Percentiles rank a stretch among this genome's conserved stretches.
These are phyloP conservation scores for Globisporangium uncinulatum DNA, from an alignment of 352 stramenopile species.

Conservation along the genomic window DNA sequence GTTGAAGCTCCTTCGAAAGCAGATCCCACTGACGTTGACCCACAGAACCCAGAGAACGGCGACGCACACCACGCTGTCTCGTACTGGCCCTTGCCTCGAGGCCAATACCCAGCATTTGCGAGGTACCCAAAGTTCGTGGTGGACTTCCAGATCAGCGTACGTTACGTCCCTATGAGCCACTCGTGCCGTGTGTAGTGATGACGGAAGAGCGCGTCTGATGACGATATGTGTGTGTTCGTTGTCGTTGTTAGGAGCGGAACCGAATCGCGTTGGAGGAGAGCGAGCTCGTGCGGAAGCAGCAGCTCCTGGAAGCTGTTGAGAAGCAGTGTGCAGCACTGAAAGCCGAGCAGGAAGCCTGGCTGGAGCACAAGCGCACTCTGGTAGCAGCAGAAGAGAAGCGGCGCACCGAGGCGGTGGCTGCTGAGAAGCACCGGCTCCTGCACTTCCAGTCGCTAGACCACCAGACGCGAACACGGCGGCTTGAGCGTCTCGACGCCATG, in stretches of 20 bases:
- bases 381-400: slow-evolving; percentile 59
- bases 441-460: slow-evolving; percentile 67
- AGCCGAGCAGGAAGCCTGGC: slow-evolving; percentile 55
- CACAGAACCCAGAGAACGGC: slow-evolving; percentile 3
- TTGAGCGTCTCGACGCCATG: slow-evolving; percentile 58
- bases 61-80: neutral
- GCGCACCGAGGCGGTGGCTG: slow-evolving; percentile 44
- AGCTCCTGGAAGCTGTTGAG: slow-evolving; percentile 50
- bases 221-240: neutral
- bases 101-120: slow-evolving; percentile 75
- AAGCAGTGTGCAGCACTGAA: slow-evolving; percentile 48
- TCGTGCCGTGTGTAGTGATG: slow-evolving; percentile 7
- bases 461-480: slow-evolving; percentile 51
- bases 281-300: slow-evolving; percentile 56
- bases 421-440: slow-evolving; percentile 62
- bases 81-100: slow-evolving; percentile 59
- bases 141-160: slow-evolving; percentile 81
- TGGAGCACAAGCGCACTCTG: slow-evolving; percentile 50
- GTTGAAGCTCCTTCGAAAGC: slow-evolving; percentile 10
- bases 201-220: neutral
- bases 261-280: slow-evolving; percentile 75
- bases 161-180: slow-evolving; percentile 1
- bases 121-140: slow-evolving; percentile 79
- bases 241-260: slow-evolving; percentile 53
- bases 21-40: no score